These are phyloP conservation scores for Globisporangium okanoganense DNA, from an alignment of 352 stramenopile species.

Conservation along the genomic window DNA sequence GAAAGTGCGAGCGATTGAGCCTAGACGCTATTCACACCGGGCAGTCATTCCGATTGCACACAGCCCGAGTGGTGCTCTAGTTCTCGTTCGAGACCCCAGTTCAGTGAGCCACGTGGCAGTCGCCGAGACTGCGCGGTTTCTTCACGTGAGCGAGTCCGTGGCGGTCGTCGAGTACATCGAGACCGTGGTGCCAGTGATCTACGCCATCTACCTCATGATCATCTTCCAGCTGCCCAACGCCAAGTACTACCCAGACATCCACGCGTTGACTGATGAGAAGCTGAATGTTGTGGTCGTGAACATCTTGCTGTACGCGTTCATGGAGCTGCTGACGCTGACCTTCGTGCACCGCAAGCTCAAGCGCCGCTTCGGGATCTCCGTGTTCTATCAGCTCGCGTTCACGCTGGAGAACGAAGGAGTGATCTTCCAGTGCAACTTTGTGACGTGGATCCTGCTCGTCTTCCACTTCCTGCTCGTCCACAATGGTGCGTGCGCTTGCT, in stretches of 20 bases:
- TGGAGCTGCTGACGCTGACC: neutral
- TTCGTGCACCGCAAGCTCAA: neutral
- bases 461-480: no score
- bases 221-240: constrained; percentile 2
- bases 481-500: no score
- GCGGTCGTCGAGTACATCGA: neutral
- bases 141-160: neutral
- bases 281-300: neutral
- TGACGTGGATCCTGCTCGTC: no score
- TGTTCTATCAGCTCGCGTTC: neutral
- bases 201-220: neutral
- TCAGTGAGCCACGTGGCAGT: neutral
- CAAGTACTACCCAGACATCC: constrained; percentile 1
- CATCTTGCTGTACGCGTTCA: constrained; percentile 3
- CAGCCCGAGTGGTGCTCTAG: neutral
- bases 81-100: neutral
- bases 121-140: neutral
- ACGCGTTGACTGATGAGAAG: neutral
- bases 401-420: constrained; percentile 21
- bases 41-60: neutral
- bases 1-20: no score
- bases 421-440: constrained; percentile 23
- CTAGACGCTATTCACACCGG: no score
- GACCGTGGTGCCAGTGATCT: neutral
- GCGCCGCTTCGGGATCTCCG: neutral